These are phyloP conservation scores for Lenzites betulinus DNA, from an alignment of 768 basidiomycete species.

Conservation along the genomic window DNA sequence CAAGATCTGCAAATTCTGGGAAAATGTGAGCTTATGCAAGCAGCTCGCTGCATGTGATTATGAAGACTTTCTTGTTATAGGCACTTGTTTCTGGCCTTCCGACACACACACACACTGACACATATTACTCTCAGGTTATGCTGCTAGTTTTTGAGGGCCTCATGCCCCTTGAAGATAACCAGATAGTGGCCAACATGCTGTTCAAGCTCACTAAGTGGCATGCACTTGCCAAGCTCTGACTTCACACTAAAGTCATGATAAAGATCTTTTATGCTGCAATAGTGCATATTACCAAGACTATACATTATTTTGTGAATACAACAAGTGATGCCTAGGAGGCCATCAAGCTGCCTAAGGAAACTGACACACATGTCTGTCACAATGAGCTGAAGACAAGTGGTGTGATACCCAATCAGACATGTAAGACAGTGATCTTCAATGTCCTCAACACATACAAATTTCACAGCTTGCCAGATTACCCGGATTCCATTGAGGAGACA, in stretches of 20 bases:
- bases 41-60: conserved; percentile 32
- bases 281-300: background rate
- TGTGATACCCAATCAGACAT: background rate
- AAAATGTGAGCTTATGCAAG: conserved; percentile 29
- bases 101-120: background rate
- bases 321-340: background rate
- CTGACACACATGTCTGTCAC: conserved; percentile 1
- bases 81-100: conserved; percentile 21
- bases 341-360: conserved; percentile 2
- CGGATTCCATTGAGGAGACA: conserved; percentile 3
- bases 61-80: conserved; percentile 33
- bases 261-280: conserved; percentile 17
- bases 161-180: conserved; percentile 23
- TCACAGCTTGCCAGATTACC: conserved; percentile 29
- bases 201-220: conserved; percentile 41
- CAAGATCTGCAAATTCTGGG: conserved; percentile 28
- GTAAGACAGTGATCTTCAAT: conserved; percentile 17
- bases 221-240: conserved; percentile 40
- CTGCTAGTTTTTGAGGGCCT: conserved; percentile 42
- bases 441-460: conserved; percentile 29
- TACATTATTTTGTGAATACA: background rate
- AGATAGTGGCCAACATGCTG: conserved; percentile 34
- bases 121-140: background rate
- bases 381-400: background rate
- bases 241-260: conserved; percentile 41